These are phyloP conservation scores for Xylariaceae sp. DNA, from an alignment of 2,329 filamentous ascomycete species.

Conservation along the genomic window DNA sequence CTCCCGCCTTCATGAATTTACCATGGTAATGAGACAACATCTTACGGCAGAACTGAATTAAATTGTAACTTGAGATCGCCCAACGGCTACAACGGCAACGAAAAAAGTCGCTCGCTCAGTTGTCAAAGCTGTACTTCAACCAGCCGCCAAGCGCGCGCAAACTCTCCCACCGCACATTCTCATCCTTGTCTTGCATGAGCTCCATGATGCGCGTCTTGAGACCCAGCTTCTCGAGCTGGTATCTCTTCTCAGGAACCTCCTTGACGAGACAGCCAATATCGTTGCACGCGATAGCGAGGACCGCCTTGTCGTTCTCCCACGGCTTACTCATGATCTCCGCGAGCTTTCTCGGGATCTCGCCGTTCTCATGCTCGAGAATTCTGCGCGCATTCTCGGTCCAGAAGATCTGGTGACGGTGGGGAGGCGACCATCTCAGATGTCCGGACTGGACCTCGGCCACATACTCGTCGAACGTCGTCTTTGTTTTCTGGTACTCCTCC, in stretches of 20 bases:
- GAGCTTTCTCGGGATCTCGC: constrained; percentile 70
- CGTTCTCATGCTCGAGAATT: constrained; percentile 79
- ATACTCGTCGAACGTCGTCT: constrained; percentile 82
- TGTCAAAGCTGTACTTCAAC: constrained; percentile 60
- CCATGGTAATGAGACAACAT: background rate
- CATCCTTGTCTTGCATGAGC: constrained; percentile 84
- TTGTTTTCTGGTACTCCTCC: constrained; percentile 63
- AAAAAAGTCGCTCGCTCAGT: constrained; percentile 10
- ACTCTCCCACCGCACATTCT: constrained; percentile 89
- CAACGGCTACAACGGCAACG: background rate
- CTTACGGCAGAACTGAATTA: background rate
- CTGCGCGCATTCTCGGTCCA: constrained; percentile 87
- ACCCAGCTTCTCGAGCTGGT: constrained; percentile 74
- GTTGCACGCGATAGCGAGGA: constrained; percentile 87
- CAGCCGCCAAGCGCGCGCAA: constrained; percentile 69
- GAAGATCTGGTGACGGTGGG: constrained; percentile 79
- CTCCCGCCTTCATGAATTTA: background rate
- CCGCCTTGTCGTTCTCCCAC: constrained; percentile 79
- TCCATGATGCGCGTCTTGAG: constrained; percentile 88
- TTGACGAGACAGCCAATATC: constrained; percentile 85
- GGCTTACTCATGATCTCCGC: constrained; percentile 72
- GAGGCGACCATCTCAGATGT: constrained; percentile 87
- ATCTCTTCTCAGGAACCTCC: constrained; percentile 79
- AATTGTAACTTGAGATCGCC: constrained; percentile 15
- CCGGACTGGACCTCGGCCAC: constrained; percentile 79